These are phyloP conservation scores for Diaporthe ampelina DNA, from an alignment of 2,329 filamentous ascomycete species.

Conservation along the genomic window DNA sequence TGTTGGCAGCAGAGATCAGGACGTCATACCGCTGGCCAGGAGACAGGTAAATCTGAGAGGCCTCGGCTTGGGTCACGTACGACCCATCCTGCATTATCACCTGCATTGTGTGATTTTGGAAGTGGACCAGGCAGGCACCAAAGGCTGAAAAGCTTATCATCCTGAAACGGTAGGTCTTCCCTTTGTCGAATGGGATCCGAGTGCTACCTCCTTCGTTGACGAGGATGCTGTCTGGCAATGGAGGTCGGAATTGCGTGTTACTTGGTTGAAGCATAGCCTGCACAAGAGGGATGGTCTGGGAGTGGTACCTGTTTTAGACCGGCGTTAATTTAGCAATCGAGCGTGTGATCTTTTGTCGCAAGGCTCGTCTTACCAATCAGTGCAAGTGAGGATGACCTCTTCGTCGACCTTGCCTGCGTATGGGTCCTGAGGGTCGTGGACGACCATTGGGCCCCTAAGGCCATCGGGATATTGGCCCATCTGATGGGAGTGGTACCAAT, in stretches of 20 bases:
- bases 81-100: constrained; percentile 61
- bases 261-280: constrained; percentile 55
- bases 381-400: constrained; percentile 61
- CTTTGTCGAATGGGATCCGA: constrained; percentile 54
- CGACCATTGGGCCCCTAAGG: constrained; percentile 68
- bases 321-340: neutral
- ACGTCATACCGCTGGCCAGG: constrained; percentile 63
- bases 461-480: constrained; percentile 77
- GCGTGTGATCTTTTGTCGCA: neutral
- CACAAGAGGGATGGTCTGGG: constrained; percentile 54
- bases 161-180: constrained; percentile 62
- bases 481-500: constrained; percentile 74
- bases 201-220: constrained; percentile 59
- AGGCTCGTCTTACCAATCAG: constrained; percentile 52
- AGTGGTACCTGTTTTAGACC: constrained; percentile 55
- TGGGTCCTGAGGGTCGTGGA: constrained; percentile 67
- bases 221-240: constrained; percentile 56
- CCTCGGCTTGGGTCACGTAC: constrained; percentile 53
- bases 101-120: constrained; percentile 59
- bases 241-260: constrained; percentile 57
- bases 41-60: constrained; percentile 56
- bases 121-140: constrained; percentile 58
- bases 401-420: constrained; percentile 65
- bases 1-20: constrained; percentile 52
- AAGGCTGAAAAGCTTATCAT: constrained; percentile 62